A percentile compares a stretch with the other conserved stretches of the same genome.
Conservation (phyloP, 805 yeast genomes). For the Yueomyces sp. region DNA sequence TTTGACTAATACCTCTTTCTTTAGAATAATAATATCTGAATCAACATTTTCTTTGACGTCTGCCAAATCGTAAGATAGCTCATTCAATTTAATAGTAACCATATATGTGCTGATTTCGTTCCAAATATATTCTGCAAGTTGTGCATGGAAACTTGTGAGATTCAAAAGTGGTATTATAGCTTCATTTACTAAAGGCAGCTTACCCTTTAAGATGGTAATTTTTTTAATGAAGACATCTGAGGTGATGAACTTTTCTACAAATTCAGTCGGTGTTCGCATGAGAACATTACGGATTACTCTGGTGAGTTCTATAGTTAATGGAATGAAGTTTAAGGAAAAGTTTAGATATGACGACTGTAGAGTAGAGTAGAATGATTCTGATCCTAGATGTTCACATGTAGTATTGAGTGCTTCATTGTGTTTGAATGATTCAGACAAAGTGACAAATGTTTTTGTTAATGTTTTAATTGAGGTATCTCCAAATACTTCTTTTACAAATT, state of each 20-base stretch:
- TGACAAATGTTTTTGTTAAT: slow-evolving; percentile 22
- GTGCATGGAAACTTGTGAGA: slow-evolving; percentile 47
- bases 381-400: slow-evolving; percentile 30
- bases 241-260: slow-evolving; percentile 27
- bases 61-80: slow-evolving; percentile 31
- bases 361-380: slow-evolving; percentile 39
- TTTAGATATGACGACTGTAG: slow-evolving; percentile 26
- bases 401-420: slow-evolving; percentile 34
- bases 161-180: slow-evolving; percentile 47
- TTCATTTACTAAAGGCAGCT: slow-evolving; percentile 48
- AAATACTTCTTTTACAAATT: slow-evolving; percentile 2
- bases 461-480: not conserved
- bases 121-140: slow-evolving; percentile 54
- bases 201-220: slow-evolving; percentile 42
- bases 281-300: slow-evolving; percentile 20
- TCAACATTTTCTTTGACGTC: slow-evolving; percentile 7
- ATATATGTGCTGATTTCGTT: slow-evolving; percentile 48
- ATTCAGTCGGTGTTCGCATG: slow-evolving; percentile 22
- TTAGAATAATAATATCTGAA: slow-evolving; percentile 35
- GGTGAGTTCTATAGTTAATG: slow-evolving; percentile 27
- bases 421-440: slow-evolving; percentile 26
- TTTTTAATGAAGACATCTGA: slow-evolving; percentile 23
- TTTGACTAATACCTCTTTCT: slow-evolving; percentile 33
- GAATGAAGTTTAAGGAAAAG: slow-evolving; percentile 31
- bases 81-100: slow-evolving; percentile 29